A percentile compares a stretch with the other conserved stretches of the same genome.
Conservation (phyloP, 331 rosid species). For the Quercus phellos region DNA sequence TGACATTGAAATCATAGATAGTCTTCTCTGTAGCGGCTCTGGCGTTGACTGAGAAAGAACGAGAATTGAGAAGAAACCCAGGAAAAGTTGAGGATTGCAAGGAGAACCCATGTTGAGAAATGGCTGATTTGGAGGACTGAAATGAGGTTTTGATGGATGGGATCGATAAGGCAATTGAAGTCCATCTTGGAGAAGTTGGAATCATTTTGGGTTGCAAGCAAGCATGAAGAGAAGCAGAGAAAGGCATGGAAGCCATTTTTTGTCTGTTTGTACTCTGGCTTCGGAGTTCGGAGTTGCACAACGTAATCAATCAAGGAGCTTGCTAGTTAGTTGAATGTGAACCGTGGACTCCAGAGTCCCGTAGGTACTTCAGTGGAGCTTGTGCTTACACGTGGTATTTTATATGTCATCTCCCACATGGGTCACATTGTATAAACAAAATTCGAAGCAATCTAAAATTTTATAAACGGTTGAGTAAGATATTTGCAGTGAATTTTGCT, state of each 20-base stretch:
- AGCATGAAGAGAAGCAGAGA: conserved; percentile 36
- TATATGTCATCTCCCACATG: background rate
- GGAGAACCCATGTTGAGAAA: conserved; percentile 41
- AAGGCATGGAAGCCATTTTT: conserved; percentile 52
- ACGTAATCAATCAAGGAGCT: background rate
- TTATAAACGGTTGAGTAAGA: too few relatives aligned
- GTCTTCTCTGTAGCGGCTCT: conserved; percentile 77
- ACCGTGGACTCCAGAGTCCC: background rate
- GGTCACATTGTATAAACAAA: too few relatives aligned
- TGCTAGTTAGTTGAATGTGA: background rate
- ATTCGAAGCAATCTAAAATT: too few relatives aligned
- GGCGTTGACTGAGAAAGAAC: conserved; percentile 53
- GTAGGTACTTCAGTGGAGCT: conserved; percentile 5
- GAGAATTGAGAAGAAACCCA: conserved; percentile 27
- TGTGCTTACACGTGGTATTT: conserved; percentile 33
- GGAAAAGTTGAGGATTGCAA: conserved; percentile 30
- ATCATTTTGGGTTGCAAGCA: conserved; percentile 21
- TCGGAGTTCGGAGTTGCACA: background rate
- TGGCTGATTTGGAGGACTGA: conserved; percentile 51
- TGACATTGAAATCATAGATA: conserved; percentile 75
- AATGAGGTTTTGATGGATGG: conserved; percentile 48
- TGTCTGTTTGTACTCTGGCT: background rate
- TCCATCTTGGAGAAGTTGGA: conserved; percentile 21
- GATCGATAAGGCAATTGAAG: conserved; percentile 30
- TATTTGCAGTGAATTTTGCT: rapidly evolving